Evolutionary conservation across 805 yeast species (phyloP), one percentile per base, ranked within the genome.

Genomic region (Komagataella populi): DNA sequence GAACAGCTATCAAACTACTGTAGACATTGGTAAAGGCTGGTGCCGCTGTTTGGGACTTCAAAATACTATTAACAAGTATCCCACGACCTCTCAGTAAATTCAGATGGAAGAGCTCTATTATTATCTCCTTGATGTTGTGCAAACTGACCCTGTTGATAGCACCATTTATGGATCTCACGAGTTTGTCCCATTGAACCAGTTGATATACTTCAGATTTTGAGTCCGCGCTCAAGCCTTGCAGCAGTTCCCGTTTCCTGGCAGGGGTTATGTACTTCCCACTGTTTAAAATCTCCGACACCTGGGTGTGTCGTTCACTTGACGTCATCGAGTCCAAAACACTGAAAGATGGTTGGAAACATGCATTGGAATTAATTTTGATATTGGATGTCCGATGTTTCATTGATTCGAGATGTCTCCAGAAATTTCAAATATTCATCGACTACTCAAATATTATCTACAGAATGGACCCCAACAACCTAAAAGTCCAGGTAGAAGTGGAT

Each of bases 401-500:
- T 5, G 14, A 30, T 30, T 30, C 39, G 39, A 30, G 39, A 30
- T 4, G 14, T 10, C 6, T 30, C 39, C 12, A 30, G 10, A 10
- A 44, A 17, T 44, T 12, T 44, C 46, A 44, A 20, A 20, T 12
- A 44, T 30, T 30, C 39, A 30, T 30, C 20, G 23, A 44, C 16
- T 10, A 44, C 46, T 10, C 18, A 20, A 20, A 14, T 2, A 17
- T 14, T 4, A 4, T 44, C 20, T 3, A 46, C 10, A 7, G n/a
- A 12, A 50, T 50, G 49, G 81, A 80, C 54, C 78, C 81, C 39
- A 30, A 30, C 39, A 30, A 30, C 39, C 39, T 30, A 4, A 76
- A 83, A 69, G 73, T 84, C 51, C 87, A 82, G 57, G 89, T 89
- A 49, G 87, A 89, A 66, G 96, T 90, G 51, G 90, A 93, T 67